Evolutionary conservation across 371 early-diverging fungal genomes (phyloP), one percentile per base, ranked within the genome.

Genomic region (Coemansia sp.): DNA sequence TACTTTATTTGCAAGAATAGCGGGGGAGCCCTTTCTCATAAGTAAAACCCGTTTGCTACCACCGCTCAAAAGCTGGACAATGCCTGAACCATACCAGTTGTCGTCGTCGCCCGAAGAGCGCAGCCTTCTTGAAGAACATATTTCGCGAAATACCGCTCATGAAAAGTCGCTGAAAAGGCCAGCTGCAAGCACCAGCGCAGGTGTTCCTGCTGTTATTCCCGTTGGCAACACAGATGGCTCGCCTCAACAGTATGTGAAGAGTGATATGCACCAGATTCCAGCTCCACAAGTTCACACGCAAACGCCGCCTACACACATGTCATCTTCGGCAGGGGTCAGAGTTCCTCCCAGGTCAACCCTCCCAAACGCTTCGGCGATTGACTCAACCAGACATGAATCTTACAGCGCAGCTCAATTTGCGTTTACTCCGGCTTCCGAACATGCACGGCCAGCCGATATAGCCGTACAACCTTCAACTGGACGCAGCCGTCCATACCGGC

Each of bases 31-130:
- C 37, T 37, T 37, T 11, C 37, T 51, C 18, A 24, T 51, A 24
- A 51, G 51, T 24, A 51, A 51, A 51, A 8, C 24, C 51, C 51
- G 51, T 51, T 51, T 51, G 51, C 51, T 21, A 18, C 51, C 51
- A 22, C 53, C 22, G 5, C 26, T 53, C 24, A 53, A 53, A 26
- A 21, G 14, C 26, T 42, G 39, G 22, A 11, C 24, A 16, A 59
- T 59, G 59, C 59, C 59, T 21, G 59, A 59, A 26, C 27, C 56
- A 18, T 59, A 59, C 11, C 59, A 59, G 27, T 45, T 31, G n/a
- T 56, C 56, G 14, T 56, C 59, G 39, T 53, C 53, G 22, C 59
- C 59, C 14, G 59, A 59, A 27, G 59, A 59, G 27, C 39, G n/a
- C 16, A 42, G 45, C n/a, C 45, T 59, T 8, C 59, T 59, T 4